Evolutionary conservation across 75 land plant species (phyloP), one percentile per base, ranked within the genome.

Genomic region (Ceratopteris richardii): DNA sequence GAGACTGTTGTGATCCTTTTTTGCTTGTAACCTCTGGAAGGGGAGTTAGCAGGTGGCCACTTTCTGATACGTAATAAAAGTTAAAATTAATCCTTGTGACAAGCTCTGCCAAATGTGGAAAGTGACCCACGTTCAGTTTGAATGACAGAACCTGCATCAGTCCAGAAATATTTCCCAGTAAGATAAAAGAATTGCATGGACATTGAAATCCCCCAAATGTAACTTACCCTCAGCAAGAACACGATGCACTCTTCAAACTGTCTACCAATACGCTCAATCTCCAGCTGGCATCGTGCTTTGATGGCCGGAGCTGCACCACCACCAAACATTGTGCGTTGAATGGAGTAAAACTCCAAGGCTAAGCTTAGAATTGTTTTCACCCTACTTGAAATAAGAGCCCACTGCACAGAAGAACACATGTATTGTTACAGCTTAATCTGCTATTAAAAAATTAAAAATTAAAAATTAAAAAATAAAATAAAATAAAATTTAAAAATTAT

Each of bases 181-280:
- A 65, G 29, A 58, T 31, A 19, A 63, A n/a, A n/a, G n/a, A n/a
- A n/a, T n/a, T n/a, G n/a, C n/a, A n/a, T n/a, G n/a, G n/a, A n/a
- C n/a, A n/a, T n/a, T n/a, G n/a, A n/a, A n/a, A n/a, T n/a, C n/a
- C n/a, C n/a, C n/a, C n/a, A n/a, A n/a, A n/a, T 3, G 37, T 33
- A 33, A 46, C 50, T 52, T 83, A 93, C 98, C 71, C 87, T 75
- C 43, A 93, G 77, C 40, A 93, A 88, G 58, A 93, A 93, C n/a
- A 76, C 76, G 56, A 93, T 77, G 83, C 98, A 93, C 50, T 93
- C 98, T 70, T 93, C 96, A 73, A 88, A 93, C 54, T 88, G 95
- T 30, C 80, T 81, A 62, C 82, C 98, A 51, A 93, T 82, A 27
- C 87, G 67, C 22, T 82, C 95, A 44, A 93, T 74, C 62, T 93